These are phyloP conservation scores for Mycena albidolilacea DNA, from an alignment of 768 basidiomycete genomes.

Conservation along the genomic window DNA sequence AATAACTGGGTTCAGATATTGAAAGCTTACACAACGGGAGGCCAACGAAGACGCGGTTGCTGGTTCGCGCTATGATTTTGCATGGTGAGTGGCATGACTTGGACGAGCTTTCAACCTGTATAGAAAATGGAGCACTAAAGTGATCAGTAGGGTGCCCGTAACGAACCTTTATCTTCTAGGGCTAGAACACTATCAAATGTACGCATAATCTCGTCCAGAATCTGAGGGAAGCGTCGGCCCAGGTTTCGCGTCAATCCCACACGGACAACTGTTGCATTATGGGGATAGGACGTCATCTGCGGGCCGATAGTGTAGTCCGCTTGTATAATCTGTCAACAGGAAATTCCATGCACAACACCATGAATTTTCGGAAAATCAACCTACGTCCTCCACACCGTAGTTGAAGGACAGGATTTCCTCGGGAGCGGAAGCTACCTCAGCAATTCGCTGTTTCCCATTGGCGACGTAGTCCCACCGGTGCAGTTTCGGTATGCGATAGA, in stretches of 20 bases:
- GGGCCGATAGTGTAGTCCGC: neutral
- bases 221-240: neutral
- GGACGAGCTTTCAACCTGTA: neutral
- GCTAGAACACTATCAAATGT: neutral
- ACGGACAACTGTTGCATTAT: neutral
- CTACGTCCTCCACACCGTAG: neutral
- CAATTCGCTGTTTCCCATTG: neutral
- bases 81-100: neutral
- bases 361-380: neutral
- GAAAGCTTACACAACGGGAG: neutral
- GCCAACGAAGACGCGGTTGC: neutral
- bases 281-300: neutral
- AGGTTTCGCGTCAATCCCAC: neutral
- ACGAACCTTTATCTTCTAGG: neutral
- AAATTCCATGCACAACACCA: neutral
- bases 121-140: neutral
- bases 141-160: neutral
- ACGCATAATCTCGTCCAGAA: neutral
- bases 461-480: constrained; percentile 18
- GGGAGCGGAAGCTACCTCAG: constrained; percentile 4
- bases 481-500: neutral
- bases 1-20: neutral
- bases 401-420: constrained; percentile 9
- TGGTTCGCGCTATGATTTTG: neutral
- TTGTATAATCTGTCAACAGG: neutral